These are phyloP conservation scores for Botrytis sinoallii DNA, from an alignment of 2,329 filamentous ascomycete genomes.

Conservation along the genomic window DNA sequence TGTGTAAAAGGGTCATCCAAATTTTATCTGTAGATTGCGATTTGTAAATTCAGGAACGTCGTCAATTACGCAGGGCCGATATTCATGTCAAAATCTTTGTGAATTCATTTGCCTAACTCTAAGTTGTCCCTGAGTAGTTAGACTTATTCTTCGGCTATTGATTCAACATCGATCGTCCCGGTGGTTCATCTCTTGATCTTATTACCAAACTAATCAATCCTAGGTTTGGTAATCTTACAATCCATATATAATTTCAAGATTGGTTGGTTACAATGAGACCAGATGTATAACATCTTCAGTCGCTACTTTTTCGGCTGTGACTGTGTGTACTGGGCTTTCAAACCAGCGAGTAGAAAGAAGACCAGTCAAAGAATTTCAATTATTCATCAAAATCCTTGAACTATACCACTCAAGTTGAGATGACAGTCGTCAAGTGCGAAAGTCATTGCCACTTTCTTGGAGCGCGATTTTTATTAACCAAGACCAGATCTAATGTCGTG, in stretches of 20 bases:
- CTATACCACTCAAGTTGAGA: background rate
- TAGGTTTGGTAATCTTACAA: background rate
- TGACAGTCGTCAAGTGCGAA: background rate
- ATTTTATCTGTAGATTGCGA: background rate
- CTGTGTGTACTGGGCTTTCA: background rate
- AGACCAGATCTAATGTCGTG: background rate
- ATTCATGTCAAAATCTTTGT: background rate
- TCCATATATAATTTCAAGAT: background rate
- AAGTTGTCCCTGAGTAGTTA: background rate
- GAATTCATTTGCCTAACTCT: background rate
- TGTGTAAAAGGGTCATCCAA: background rate
- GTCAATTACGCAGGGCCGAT: background rate
- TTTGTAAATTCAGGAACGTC: background rate
- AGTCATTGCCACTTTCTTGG: no score
- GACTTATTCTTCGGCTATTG: background rate
- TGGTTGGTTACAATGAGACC: background rate
- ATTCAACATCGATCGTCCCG: background rate
- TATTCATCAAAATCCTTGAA: background rate
- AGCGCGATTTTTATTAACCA: background rate
- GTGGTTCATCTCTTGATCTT: background rate
- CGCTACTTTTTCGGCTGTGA: background rate
- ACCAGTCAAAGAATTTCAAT: background rate
- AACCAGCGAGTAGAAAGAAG: background rate
- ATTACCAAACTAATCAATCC: background rate
- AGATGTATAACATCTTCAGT: background rate